Conservation (phyloP, 2,329 filamentous ascomycete species). For the Nothophoma quercina region DNA sequence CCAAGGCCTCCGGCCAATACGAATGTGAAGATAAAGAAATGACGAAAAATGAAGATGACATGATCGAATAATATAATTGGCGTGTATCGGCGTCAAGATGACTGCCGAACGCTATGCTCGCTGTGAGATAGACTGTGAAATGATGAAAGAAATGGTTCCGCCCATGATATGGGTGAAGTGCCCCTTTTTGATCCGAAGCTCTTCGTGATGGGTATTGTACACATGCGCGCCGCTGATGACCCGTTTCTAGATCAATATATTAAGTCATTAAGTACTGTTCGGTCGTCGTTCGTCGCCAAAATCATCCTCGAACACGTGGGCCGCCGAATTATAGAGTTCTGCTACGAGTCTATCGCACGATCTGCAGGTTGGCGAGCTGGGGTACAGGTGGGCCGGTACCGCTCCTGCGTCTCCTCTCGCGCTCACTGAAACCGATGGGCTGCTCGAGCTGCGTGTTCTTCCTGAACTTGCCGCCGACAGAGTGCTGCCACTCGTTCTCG, state of each 20-base stretch:
- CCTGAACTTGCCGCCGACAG: conserved; percentile 68
- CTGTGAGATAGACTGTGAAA: neutral
- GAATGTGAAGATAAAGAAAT: neutral
- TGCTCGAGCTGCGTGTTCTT: conserved; percentile 51
- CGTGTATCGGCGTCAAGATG: neutral
- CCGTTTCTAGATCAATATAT: conserved; percentile 1
- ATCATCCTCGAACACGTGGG: neutral
- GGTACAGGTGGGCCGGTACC: conserved; percentile 65
- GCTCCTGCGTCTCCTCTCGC: conserved; percentile 67
- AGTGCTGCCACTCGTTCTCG: conserved; percentile 72
- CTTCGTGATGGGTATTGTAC: conserved; percentile 12
- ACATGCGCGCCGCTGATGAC: neutral
- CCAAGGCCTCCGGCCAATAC: neutral
- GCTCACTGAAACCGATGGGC: conserved; percentile 59
- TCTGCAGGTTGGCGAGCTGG: conserved; percentile 34
- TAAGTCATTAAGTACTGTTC: conserved; percentile 12
- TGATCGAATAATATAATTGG: neutral
- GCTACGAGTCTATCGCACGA: conserved; percentile 28
- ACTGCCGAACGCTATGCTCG: conserved; percentile 9
- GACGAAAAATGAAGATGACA: neutral
- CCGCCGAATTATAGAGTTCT: neutral
- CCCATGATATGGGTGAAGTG: neutral
- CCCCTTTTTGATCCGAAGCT: neutral
- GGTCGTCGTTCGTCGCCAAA: conserved; percentile 14
- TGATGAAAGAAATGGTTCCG: neutral